A percentile compares a stretch with the other conserved stretches of the same genome.
Evolutionary conservation across 257 asterid species (phyloP).

Genomic region (Ocimum tenuiflorum): DNA sequence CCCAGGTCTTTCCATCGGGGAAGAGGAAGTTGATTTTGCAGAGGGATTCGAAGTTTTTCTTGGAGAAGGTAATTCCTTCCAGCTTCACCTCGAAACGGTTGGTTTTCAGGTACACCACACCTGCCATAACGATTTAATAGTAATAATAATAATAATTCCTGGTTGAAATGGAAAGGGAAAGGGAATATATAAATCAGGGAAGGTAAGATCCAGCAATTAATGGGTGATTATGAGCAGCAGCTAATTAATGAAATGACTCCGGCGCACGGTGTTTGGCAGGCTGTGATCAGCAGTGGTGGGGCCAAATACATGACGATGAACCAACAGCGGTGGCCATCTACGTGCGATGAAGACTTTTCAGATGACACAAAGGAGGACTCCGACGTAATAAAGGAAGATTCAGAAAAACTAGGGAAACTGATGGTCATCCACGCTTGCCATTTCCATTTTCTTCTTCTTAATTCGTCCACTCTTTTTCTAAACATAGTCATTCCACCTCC

Average conservation of each 20-base stretch:
- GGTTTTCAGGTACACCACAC: constrained; percentile 64
- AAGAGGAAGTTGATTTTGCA: constrained; percentile 74
- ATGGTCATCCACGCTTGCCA: background rate
- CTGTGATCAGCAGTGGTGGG: background rate
- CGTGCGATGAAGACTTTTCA: constrained; percentile 1
- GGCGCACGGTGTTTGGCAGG: background rate
- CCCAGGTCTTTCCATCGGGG: constrained; percentile 63
- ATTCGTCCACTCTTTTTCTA: too few species aligned
- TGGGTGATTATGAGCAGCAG: too few species aligned
- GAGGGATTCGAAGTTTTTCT: constrained; percentile 57
- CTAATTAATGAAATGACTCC: too few species aligned
- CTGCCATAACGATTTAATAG: too few species aligned
- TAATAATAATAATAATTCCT: too few species aligned
- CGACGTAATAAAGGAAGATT: background rate
- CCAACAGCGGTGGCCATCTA: constrained; percentile 26
- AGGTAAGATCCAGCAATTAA: too few species aligned
- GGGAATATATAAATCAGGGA: too few species aligned
- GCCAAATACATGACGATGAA: constrained; percentile 18
- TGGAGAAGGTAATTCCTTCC: constrained; percentile 79
- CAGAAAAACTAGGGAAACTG: constrained; percentile 18
- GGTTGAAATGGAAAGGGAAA: too few species aligned
- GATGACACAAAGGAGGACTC: background rate
- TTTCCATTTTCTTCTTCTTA: too few species aligned
- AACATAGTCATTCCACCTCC: too few species aligned
- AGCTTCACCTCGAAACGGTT: constrained; percentile 78